Percentiles rank a stretch among this genome's conserved stretches.
Evolutionary conservation across 1,284 basidiomycete genomes (phyloP).

Genomic region (Fomitopsis schrenkii): DNA sequence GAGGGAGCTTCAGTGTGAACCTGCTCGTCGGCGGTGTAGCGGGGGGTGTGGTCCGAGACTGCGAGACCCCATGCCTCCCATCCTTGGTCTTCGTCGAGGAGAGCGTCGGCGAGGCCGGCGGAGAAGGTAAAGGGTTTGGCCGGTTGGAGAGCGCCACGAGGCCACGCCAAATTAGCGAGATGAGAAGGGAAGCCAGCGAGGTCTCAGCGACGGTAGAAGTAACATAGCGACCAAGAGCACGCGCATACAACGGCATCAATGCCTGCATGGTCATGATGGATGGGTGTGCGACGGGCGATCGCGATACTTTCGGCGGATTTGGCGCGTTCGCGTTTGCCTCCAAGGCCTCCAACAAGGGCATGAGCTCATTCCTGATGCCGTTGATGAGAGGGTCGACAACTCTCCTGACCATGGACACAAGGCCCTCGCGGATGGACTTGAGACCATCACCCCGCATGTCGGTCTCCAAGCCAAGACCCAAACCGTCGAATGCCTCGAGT

Average conservation of each 20-base stretch:
- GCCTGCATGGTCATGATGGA: conserved; percentile 55
- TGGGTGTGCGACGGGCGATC: conserved; percentile 44
- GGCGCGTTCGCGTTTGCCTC: conserved; percentile 37
- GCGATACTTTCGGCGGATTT: conserved; percentile 25
- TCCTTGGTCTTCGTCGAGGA: conserved; percentile 23
- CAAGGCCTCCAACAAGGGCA: conserved; percentile 56
- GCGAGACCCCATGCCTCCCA: conserved; percentile 40
- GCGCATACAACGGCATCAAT: conserved; percentile 56
- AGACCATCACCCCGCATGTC: conserved; percentile 63
- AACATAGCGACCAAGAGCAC: conserved; percentile 54
- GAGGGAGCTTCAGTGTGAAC: conserved; percentile 65
- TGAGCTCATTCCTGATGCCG: conserved; percentile 57
- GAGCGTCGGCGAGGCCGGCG: conserved; percentile 40
- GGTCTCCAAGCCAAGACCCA: conserved; percentile 55
- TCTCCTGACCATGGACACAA: conserved; percentile 61
- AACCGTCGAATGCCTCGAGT: conserved; percentile 61
- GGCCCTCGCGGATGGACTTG: conserved; percentile 58
- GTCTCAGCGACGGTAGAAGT: conserved; percentile 49
- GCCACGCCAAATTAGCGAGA: conserved; percentile 67
- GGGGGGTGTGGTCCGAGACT: conserved; percentile 41
- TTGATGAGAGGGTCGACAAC: conserved; percentile 61
- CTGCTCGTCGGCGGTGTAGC: conserved; percentile 53
- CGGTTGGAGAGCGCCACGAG: conserved; percentile 67
- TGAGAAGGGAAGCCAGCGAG: conserved; percentile 61
- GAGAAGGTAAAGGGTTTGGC: conserved; percentile 35